Evolutionary conservation across 2,329 filamentous ascomycete genomes (phyloP), one percentile per base, ranked within the genome.

Genomic region (Xylaria sp.): DNA sequence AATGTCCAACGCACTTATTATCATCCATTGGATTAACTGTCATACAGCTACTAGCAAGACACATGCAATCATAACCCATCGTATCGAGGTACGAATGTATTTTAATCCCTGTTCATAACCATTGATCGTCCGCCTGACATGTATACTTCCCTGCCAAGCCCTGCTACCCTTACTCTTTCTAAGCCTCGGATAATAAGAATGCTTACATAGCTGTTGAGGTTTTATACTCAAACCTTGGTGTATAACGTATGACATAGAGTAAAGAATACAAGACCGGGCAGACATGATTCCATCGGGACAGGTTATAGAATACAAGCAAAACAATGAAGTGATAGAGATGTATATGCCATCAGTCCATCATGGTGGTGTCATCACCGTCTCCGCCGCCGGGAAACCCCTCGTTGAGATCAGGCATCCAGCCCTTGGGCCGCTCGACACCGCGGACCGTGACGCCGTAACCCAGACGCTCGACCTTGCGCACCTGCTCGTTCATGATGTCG

Each of bases 391-490:
- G 1, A 12, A 54, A 69, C 1, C 69, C 64, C 48, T 81, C 79
- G 13, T 77, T 78, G 78, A 93, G 80, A 78, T 97, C 94, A 3
- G 94, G 95, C 78, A 96, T 88, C 95, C 95, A 98, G 0, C 95
- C 95, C 78, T 92, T 93, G 0, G 95, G 95, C 71, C 94, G 84
- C 84, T 99, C 96, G 62, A 91, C 92, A 0, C 95, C 95, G 62
- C 96, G 86, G 25, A 99, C 92, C 37, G 91, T 89, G 73, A 98
- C 88, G 3, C 94, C 94, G 80, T 98, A 99, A 37, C 94, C 90
- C 28, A 95, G 88, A 73, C 89, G 90, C 86, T 99, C 96, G 12
- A 99, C 96, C 85, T 99, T 99, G 77, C 92, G 90, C 31, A 99
- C 94, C 79, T 94, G 97, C 77, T 89, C 88, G 76, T 91, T 88